A percentile compares a stretch with the other conserved stretches of the same genome.
phyloP scores from a whole-genome alignment of 192 early-diverging fungal genomes.

The Dimargaris cristalligena region DNA sequence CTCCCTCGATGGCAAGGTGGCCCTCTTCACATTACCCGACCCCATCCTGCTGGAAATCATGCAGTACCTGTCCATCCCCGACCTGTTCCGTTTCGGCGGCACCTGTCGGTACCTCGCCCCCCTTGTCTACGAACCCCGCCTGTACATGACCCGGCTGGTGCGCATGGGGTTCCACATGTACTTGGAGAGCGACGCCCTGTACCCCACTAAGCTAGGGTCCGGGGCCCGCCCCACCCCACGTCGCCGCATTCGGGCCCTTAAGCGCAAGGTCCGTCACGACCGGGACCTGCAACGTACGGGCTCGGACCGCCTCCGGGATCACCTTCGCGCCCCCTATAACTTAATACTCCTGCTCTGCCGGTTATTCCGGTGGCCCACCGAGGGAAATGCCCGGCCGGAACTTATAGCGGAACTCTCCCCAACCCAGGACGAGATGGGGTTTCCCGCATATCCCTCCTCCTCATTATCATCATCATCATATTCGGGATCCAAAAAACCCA shows the following conservation, averaged over 20 bases:
- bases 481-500: neutral
- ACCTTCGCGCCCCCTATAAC: neutral
- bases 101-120: slow-evolving; percentile 4
- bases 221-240: too few species aligned
- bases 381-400: neutral
- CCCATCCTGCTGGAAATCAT: neutral
- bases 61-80: neutral
- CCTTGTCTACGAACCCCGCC: neutral
- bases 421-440: neutral
- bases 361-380: slow-evolving; percentile 1
- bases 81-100: neutral
- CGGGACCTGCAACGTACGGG: too few species aligned
- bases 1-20: neutral
- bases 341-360: neutral
- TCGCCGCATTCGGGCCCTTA: too few species aligned
- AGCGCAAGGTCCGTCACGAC: too few species aligned
- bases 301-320: neutral
- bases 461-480: neutral
- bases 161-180: slow-evolving; percentile 5
- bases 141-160: neutral
- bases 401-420: neutral
- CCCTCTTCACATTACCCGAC: neutral
- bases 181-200: neutral
- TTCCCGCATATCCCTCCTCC: neutral
- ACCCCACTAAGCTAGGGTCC: too few species aligned